These are phyloP conservation scores for Chaetomium tenue DNA, from an alignment of 495 filamentous ascomycete species.

Conservation along the genomic window DNA sequence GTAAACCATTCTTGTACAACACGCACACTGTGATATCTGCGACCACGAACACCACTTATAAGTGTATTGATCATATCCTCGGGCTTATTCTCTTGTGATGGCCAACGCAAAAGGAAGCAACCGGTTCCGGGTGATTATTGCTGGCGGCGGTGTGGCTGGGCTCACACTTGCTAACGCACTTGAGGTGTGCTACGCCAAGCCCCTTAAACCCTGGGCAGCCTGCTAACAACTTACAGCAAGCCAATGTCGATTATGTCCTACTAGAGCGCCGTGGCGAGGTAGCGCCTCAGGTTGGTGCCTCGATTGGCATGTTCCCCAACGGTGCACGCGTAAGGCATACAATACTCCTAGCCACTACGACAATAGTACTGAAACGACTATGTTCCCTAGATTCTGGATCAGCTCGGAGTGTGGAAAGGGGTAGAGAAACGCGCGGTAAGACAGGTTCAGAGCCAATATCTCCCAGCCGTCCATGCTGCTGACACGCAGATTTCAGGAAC, in stretches of 20 bases:
- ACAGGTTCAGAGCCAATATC: slow-evolving; percentile 12
- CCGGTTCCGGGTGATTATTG: slow-evolving; percentile 18
- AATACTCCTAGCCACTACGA: background rate
- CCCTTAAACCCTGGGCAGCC: background rate
- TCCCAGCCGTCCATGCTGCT: background rate
- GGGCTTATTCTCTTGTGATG: background rate
- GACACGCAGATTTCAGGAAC: background rate
- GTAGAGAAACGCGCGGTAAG: slow-evolving; percentile 22
- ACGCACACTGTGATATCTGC: no score
- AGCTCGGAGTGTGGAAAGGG: slow-evolving; percentile 40
- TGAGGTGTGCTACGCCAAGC: slow-evolving; percentile 8
- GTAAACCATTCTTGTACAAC: no score
- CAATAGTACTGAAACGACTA: background rate
- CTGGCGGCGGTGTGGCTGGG: slow-evolving; percentile 19
- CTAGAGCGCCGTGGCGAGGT: slow-evolving; percentile 25
- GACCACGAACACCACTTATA: no score
- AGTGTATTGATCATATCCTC: no score
- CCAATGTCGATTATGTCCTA: slow-evolving; percentile 23
- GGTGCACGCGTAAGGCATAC: slow-evolving; percentile 21
- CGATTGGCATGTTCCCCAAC: slow-evolving; percentile 25
- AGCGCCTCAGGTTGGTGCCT: slow-evolving; percentile 25
- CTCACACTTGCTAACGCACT: slow-evolving; percentile 22
- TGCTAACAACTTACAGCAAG: slow-evolving; percentile 19
- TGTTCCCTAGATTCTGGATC: slow-evolving; percentile 27
- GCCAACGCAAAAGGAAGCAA: background rate